Evolutionary conservation across 805 yeast genomes (phyloP).

Genomic region (Zygosaccharomyces gambellarensis): DNA sequence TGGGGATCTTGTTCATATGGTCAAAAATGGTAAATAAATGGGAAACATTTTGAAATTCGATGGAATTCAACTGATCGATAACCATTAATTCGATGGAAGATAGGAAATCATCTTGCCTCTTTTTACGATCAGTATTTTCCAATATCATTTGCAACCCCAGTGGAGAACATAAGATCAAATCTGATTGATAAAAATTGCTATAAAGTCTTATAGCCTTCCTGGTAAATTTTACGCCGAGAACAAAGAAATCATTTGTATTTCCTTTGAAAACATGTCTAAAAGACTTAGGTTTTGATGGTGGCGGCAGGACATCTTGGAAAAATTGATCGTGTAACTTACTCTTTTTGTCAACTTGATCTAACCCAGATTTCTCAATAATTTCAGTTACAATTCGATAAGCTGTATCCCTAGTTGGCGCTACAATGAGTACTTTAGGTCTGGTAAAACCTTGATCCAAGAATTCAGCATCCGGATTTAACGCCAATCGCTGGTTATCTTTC

Average conservation of each 20-base stretch:
- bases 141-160: conserved; percentile 77
- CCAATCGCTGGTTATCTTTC: conserved; percentile 63
- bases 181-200: conserved; percentile 78
- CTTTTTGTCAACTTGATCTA: conserved; percentile 75
- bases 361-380: conserved; percentile 56
- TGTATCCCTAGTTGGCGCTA: conserved; percentile 78
- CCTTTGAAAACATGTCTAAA: conserved; percentile 79
- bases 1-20: conserved; percentile 72
- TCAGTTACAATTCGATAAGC: conserved; percentile 65
- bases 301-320: conserved; percentile 44
- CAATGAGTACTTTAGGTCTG: conserved; percentile 77
- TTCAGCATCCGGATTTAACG: conserved; percentile 49
- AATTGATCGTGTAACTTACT: conserved; percentile 72
- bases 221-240: conserved; percentile 85
- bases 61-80: conserved; percentile 77
- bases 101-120: conserved; percentile 72
- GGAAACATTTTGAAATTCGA: conserved; percentile 91
- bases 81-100: conserved; percentile 81
- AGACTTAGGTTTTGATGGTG: conserved; percentile 68
- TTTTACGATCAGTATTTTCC: conserved; percentile 53
- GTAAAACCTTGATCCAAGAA: conserved; percentile 93
- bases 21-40: conserved; percentile 69
- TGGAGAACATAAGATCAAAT: conserved; percentile 86
- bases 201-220: conserved; percentile 81
- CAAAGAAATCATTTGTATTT: conserved; percentile 86